Evolutionary conservation across 345 rosid species (phyloP).

Genomic region (Carallia pectinifolia): DNA sequence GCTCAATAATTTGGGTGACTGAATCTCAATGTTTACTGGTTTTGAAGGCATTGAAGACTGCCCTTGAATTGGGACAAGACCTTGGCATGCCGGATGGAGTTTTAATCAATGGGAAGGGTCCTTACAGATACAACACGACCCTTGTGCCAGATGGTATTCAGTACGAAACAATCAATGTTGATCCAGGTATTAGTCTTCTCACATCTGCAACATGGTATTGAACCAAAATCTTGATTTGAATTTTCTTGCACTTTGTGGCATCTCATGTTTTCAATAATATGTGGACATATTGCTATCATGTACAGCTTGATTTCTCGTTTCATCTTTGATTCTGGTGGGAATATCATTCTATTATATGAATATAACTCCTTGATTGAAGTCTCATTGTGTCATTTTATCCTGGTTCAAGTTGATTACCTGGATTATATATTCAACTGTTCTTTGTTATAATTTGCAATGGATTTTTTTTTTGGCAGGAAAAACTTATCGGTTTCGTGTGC

Average conservation of each 20-base stretch:
- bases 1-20: conserved; percentile 7
- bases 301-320: background rate
- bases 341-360: background rate
- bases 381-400: no score
- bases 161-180: conserved; percentile 60
- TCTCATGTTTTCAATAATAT: background rate
- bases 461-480: conserved; percentile 55
- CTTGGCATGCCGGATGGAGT: conserved; percentile 98
- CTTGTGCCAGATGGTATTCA: conserved; percentile 79
- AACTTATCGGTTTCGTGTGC: conserved; percentile 80
- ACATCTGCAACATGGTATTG: background rate
- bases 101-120: conserved; percentile 93
- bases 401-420: no score
- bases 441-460: conserved; percentile 7
- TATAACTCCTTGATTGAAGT: background rate
- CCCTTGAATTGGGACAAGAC: conserved; percentile 75
- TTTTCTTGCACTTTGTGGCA: background rate
- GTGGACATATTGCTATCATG: no score
- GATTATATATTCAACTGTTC: background rate
- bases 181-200: conserved; percentile 52
- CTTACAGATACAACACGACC: conserved; percentile 66
- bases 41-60: conserved; percentile 61
- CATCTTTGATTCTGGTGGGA: background rate
- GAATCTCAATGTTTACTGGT: conserved; percentile 4
- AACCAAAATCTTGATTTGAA: background rate